These are phyloP conservation scores for Naematelia aurantialba DNA, from an alignment of 768 basidiomycete species.

Conservation along the genomic window DNA sequence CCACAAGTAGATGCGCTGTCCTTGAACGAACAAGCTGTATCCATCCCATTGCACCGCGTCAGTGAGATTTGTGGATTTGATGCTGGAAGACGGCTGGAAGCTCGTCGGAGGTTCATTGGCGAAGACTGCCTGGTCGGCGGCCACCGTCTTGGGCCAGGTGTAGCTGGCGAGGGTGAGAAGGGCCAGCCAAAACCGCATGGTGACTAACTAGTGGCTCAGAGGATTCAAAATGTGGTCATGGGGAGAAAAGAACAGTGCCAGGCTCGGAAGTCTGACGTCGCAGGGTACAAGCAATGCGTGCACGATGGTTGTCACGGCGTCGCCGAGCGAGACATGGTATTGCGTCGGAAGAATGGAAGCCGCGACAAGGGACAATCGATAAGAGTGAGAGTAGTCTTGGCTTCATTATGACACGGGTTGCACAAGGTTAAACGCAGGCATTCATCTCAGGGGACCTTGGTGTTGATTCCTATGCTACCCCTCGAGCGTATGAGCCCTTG, in stretches of 20 bases:
- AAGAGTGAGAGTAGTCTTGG: no score
- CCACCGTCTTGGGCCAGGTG: neutral
- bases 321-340: no score
- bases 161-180: neutral
- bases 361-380: no score
- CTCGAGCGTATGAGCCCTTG: no score
- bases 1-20: conserved; percentile 70
- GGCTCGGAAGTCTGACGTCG: no score
- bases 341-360: no score
- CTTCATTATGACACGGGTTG: no score
- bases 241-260: no score
- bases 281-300: neutral
- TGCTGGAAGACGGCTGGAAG: neutral
- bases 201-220: neutral
- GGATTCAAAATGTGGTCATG: no score
- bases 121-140: neutral
- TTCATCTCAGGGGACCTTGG: no score
- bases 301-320: neutral
- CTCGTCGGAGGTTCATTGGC: neutral
- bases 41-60: conserved; percentile 58
- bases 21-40: conserved; percentile 66
- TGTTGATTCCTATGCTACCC: no score
- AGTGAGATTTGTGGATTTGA: conserved; percentile 14
- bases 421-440: no score
- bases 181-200: neutral